Base-by-base conservation (phyloP, 306 rosid genomes). In the Carpinus fangiana region DNA sequence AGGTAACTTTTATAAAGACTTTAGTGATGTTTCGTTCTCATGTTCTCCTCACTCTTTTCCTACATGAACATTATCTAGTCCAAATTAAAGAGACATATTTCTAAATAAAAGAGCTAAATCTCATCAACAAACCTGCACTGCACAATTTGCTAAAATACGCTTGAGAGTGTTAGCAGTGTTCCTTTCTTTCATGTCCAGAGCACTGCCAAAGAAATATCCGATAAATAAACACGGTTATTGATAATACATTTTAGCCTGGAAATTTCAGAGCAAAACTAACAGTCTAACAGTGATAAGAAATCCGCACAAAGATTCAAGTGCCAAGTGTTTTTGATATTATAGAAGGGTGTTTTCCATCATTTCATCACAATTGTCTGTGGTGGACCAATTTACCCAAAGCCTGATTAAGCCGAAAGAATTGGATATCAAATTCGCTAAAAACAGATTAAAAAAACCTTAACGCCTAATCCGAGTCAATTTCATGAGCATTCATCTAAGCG, bases 121-220 rank as follows among this genome's bases (percentile, higher is more conserved):
- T 69, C 53, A 81, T 48, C 20, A 48, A 57, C 85, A 73, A 76
- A 95, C 98, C 98, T 95, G 97, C 72, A 95, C 87, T 64, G 93
- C 76, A 82, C 98, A 95, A 76, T 88, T 87, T 70, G 82, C 82
- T 78, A 92, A 86, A 85, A 95, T 78, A 61, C 98, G 93, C 80
- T 90, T 88, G 73, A 95, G 89, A 51, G 86, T 73, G 73, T 93
- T 86, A 52, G 89, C 48, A n/a, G 90, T 76, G 56, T 87, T 90
- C 89, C 86, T 95, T 46, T 91, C 98, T 83, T 90, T 95, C 96
- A 90, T 91, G 74, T 81, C 91, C 92, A 89, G 75, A 17, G 21
- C 21, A 72, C 81, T 83, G 82, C 68, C 53, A 74, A 66, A 55
- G 14, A 75, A 20, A 45, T 45, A 55, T 31, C 12, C 45, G 9